Conservation (phyloP, 805 yeast species). For the Pichia manshurica region DNA sequence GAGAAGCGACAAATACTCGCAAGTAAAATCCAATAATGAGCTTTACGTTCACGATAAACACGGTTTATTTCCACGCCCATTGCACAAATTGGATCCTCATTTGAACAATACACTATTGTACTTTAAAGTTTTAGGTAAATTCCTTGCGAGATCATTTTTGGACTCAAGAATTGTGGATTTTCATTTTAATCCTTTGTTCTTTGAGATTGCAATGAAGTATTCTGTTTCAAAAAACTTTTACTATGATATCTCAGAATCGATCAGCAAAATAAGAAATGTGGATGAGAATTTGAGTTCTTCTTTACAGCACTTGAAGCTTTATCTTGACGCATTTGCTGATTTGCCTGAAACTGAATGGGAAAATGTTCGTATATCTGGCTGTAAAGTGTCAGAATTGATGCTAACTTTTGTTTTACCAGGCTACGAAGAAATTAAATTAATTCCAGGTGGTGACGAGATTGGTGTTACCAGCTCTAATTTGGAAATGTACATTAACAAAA, state of each 20-base stretch:
- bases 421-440: slow-evolving; percentile 50
- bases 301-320: slow-evolving; percentile 42
- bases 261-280: slow-evolving; percentile 41
- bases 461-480: slow-evolving; percentile 49
- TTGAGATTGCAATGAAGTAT: slow-evolving; percentile 44
- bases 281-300: slow-evolving; percentile 60
- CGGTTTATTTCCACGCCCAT: slow-evolving; percentile 76
- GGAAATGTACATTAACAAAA: slow-evolving; percentile 48
- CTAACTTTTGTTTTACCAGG: slow-evolving; percentile 78
- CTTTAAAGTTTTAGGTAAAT: slow-evolving; percentile 69
- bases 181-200: slow-evolving; percentile 65
- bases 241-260: slow-evolving; percentile 9
- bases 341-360: slow-evolving; percentile 10
- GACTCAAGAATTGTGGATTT: slow-evolving; percentile 89
- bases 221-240: slow-evolving; percentile 6
- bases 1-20: slow-evolving; percentile 40
- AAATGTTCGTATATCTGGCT: slow-evolving; percentile 18
- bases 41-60: slow-evolving; percentile 36
- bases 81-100: slow-evolving; percentile 25
- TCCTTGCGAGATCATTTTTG: slow-evolving; percentile 78
- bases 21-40: not conserved
- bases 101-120: slow-evolving; percentile 41
- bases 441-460: slow-evolving; percentile 48
- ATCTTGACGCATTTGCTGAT: slow-evolving; percentile 27
- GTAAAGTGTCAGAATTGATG: slow-evolving; percentile 48